Evolutionary conservation across 1,284 basidiomycete genomes (phyloP).

Genomic region (Cerioporus squamosus): DNA sequence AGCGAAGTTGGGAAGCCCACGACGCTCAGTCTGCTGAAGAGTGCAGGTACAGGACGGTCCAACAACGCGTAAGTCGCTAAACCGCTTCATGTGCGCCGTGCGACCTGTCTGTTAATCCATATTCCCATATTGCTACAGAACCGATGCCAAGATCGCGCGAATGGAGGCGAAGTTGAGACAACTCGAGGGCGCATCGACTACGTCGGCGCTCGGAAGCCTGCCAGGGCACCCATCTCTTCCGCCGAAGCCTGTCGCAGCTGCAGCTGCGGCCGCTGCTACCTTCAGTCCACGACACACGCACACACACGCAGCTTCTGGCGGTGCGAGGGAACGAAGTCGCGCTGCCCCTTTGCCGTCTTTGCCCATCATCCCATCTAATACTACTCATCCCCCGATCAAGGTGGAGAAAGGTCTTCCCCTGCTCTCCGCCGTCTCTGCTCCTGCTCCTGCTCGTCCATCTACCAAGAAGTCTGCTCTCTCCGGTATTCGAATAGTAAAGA

Average conservation of each 20-base stretch:
- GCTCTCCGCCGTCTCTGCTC: neutral
- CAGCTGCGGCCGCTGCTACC: slow-evolving; percentile 2
- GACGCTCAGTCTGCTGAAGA: slow-evolving; percentile 87
- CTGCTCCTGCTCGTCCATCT: slow-evolving; percentile 1
- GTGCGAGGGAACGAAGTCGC: slow-evolving; percentile 3
- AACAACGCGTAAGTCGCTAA: slow-evolving; percentile 61
- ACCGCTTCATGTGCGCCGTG: too few relatives aligned
- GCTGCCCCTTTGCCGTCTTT: slow-evolving; percentile 15
- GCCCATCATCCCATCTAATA: slow-evolving; percentile 14
- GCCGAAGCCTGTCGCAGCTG: slow-evolving; percentile 43
- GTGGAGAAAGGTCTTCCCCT: neutral
- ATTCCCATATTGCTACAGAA: slow-evolving; percentile 49
- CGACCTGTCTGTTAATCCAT: neutral
- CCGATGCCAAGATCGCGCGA: slow-evolving; percentile 88
- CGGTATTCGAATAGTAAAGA: slow-evolving; percentile 23
- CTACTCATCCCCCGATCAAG: neutral
- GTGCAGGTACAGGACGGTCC: slow-evolving; percentile 54
- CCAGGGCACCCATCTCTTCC: slow-evolving; percentile 57
- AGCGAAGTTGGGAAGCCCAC: slow-evolving; percentile 78
- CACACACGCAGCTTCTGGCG: slow-evolving; percentile 9
- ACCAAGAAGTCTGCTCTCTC: slow-evolving; percentile 13
- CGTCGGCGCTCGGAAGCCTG: slow-evolving; percentile 25
- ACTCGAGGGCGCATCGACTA: slow-evolving; percentile 53
- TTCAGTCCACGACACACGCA: slow-evolving; percentile 3
- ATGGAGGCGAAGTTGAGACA: slow-evolving; percentile 94